A percentile compares a stretch with the other conserved stretches of the same genome.
Conservation (phyloP, 169 alveolate species). For the Plasmodium falciparum region DNA sequence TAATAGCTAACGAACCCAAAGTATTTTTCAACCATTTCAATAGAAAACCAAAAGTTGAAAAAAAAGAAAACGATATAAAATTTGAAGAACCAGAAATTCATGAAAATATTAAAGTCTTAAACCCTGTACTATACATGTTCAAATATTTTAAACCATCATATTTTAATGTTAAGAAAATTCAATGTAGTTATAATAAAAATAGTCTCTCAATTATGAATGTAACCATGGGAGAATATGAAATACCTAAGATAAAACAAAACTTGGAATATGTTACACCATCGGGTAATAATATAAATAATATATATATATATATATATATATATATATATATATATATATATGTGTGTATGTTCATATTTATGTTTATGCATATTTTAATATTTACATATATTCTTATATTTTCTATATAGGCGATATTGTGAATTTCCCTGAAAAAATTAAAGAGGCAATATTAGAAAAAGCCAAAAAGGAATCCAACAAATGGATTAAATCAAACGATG, state of each 20-base stretch:
- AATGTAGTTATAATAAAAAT: slow-evolving; percentile 73
- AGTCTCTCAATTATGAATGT: slow-evolving; percentile 76
- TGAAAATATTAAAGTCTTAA: slow-evolving; percentile 43
- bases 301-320: too few species aligned
- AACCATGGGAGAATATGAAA: slow-evolving; percentile 63
- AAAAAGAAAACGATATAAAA: slow-evolving; percentile 24
- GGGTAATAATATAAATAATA: slow-evolving; percentile 16
- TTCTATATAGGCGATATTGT: slow-evolving; percentile 47
- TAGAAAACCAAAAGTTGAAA: slow-evolving; percentile 22
- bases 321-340: background rate
- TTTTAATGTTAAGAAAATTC: slow-evolving; percentile 62
- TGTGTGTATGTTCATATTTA: too few species aligned
- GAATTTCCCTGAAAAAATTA: slow-evolving; percentile 61
- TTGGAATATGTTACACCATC: slow-evolving; percentile 71
- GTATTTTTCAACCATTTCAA: slow-evolving; percentile 13
- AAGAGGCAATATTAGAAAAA: slow-evolving; percentile 48
- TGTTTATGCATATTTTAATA: background rate
- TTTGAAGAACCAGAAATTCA: slow-evolving; percentile 66
- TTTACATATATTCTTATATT: slow-evolving; percentile 4
- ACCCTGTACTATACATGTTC: slow-evolving; percentile 68
- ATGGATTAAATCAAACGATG: slow-evolving; percentile 73
- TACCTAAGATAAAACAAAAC: slow-evolving; percentile 42
- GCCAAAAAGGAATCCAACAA: slow-evolving; percentile 37
- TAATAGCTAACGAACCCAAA: background rate
- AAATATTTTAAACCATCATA: slow-evolving; percentile 76